A percentile compares a stretch with the other conserved stretches of the same genome.
phyloP scores from a whole-genome alignment of 1,139 yeast species.

The Taphrina populina region DNA sequence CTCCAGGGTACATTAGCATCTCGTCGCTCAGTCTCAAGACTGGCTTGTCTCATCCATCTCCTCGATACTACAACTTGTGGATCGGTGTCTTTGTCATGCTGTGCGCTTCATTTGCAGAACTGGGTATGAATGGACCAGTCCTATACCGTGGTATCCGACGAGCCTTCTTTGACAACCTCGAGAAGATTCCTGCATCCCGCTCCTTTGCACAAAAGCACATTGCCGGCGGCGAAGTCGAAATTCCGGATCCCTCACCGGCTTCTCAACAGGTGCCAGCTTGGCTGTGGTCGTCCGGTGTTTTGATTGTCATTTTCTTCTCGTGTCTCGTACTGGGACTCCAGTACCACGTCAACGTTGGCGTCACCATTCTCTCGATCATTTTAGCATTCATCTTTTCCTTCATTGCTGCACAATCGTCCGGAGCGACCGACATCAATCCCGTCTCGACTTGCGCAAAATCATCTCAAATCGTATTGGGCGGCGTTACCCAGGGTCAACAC shows the following conservation, averaged over 20 bases:
- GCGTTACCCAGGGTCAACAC: conserved; percentile 33
- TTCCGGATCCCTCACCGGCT: conserved; percentile 31
- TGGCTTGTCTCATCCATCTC: conserved; percentile 29
- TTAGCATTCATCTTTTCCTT: conserved; percentile 34
- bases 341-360: conserved; percentile 27
- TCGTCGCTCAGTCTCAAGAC: conserved; percentile 27
- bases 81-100: conserved; percentile 35
- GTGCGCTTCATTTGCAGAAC: conserved; percentile 35
- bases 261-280: conserved; percentile 32
- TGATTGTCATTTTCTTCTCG: conserved; percentile 29
- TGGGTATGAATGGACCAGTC: conserved; percentile 31
- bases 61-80: conserved; percentile 36
- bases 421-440: conserved; percentile 35
- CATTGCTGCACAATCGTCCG: conserved; percentile 35
- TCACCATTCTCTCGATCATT: conserved; percentile 31
- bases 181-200: conserved; percentile 19
- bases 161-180: conserved; percentile 17
- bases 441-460: conserved; percentile 35
- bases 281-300: conserved; percentile 32
- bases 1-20: conserved; percentile 19
- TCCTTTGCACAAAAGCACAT: conserved; percentile 18
- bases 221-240: conserved; percentile 4
- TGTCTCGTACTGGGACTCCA: conserved; percentile 34
- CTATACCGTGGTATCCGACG: conserved; percentile 26
- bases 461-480: conserved; percentile 33